Conservation (phyloP, 2,329 filamentous ascomycete genomes). For the Colletotrichum zoysiae region DNA sequence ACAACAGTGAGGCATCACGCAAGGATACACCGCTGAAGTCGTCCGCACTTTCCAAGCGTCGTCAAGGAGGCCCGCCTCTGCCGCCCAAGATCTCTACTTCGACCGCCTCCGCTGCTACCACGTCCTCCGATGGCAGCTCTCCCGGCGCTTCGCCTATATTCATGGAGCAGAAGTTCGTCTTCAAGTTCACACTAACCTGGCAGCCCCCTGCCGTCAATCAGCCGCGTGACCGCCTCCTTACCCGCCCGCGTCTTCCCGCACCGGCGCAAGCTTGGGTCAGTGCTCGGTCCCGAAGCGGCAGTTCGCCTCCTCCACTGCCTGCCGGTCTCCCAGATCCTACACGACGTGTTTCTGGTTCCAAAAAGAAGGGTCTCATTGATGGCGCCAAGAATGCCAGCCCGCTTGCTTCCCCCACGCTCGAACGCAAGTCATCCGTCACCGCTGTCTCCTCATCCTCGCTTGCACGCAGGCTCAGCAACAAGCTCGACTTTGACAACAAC, state of each 20-base stretch:
- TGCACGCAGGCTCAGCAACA: constrained; percentile 40
- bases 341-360: constrained; percentile 61
- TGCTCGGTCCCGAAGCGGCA: constrained; percentile 54
- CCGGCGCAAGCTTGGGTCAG: constrained; percentile 76
- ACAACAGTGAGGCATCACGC: constrained; percentile 64
- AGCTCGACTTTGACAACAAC: constrained; percentile 38
- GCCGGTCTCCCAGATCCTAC: constrained; percentile 58
- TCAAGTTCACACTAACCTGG: constrained; percentile 81
- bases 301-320: constrained; percentile 52
- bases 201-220: constrained; percentile 65
- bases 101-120: constrained; percentile 47
- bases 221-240: constrained; percentile 72
- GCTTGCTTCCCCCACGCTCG: constrained; percentile 50
- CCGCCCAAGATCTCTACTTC: constrained; percentile 54
- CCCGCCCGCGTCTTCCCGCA: constrained; percentile 75
- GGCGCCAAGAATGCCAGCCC: constrained; percentile 64
- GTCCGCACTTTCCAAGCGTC: constrained; percentile 17
- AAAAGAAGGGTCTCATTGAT: constrained; percentile 60
- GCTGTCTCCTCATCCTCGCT: constrained; percentile 35
- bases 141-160: constrained; percentile 67
- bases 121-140: constrained; percentile 65
- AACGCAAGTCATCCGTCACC: constrained; percentile 43
- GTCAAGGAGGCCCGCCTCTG: constrained; percentile 46
- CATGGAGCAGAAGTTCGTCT: constrained; percentile 71
- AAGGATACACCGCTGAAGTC: constrained; percentile 63